Evolutionary conservation across 1,284 basidiomycete genomes (phyloP).

Genomic region (Austroboletus rostrupii): DNA sequence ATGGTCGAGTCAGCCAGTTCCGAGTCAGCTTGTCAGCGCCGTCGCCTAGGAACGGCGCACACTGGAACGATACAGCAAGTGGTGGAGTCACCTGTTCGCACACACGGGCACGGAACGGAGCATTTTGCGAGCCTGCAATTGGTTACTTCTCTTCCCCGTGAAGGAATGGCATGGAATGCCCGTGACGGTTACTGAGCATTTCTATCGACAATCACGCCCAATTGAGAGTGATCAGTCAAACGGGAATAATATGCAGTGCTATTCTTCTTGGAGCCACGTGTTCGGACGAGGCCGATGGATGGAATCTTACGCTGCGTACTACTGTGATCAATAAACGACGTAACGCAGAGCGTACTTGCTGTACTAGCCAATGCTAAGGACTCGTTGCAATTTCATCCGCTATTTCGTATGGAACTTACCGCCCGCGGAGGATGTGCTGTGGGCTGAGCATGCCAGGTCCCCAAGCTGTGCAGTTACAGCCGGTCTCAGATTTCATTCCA

Average conservation of each 20-base stretch:
- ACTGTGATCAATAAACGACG: not conserved
- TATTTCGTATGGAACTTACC: conserved; percentile 23
- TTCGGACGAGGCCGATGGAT: not conserved
- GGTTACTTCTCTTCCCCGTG: conserved; percentile 17
- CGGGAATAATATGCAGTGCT: conserved; percentile 15
- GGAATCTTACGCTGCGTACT: not conserved
- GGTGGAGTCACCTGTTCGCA: conserved; percentile 18
- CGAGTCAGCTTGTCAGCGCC: conserved; percentile 9
- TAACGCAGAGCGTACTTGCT: conserved; percentile 12
- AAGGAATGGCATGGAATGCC: conserved; percentile 4
- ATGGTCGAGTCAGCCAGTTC: conserved; percentile 10
- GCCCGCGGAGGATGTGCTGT: conserved; percentile 15
- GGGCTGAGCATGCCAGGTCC: conserved; percentile 11
- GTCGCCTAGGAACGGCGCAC: conserved; percentile 24
- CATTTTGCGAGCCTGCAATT: conserved; percentile 5
- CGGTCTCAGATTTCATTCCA: not conserved
- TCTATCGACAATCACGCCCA: conserved; percentile 25
- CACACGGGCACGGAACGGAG: conserved; percentile 5
- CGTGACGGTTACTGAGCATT: conserved; percentile 12
- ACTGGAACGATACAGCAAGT: conserved; percentile 15
- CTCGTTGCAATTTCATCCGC: conserved; percentile 15
- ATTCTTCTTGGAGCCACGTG: conserved; percentile 21
- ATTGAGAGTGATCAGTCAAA: conserved; percentile 10
- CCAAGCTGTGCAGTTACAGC: conserved; percentile 20
- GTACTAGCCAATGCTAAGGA: conserved; percentile 15